These are phyloP conservation scores for Bertia moriformis DNA, from an alignment of 2,329 filamentous ascomycete species.

Conservation along the genomic window DNA sequence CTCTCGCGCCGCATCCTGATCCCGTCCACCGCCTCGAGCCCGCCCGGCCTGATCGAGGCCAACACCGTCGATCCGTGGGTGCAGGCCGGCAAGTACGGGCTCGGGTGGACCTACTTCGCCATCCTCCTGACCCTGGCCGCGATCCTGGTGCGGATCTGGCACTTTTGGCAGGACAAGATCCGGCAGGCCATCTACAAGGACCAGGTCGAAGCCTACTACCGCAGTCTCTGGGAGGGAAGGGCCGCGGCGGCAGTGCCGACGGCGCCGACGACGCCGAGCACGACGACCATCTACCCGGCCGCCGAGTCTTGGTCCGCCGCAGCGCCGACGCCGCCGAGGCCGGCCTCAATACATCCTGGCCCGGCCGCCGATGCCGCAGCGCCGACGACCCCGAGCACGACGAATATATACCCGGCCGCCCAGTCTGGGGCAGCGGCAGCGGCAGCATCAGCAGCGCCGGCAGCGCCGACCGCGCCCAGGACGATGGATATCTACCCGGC, in stretches of 20 bases:
- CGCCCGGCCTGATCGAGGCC: conserved; percentile 45
- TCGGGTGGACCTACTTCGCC: conserved; percentile 81
- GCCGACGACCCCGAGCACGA: neutral
- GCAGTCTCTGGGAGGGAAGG: conserved; percentile 23
- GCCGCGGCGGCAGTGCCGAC: conserved; percentile 39
- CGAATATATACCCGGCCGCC: too few species aligned
- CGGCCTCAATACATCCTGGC: neutral
- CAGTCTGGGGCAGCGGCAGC: too few species aligned
- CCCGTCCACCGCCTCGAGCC: conserved; percentile 42
- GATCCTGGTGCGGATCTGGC: conserved; percentile 61
- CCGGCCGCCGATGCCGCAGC: neutral
- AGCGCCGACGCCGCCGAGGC: conserved; percentile 9
- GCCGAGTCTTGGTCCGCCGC: too few species aligned
- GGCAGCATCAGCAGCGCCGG: conserved; percentile 40
- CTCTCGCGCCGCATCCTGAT: conserved; percentile 45
- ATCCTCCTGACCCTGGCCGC: conserved; percentile 56
- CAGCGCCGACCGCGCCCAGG: conserved; percentile 10
- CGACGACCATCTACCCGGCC: neutral
- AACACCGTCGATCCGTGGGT: conserved; percentile 64
- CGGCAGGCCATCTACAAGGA: conserved; percentile 78
- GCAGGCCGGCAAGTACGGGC: conserved; percentile 69
- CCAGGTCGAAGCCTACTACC: conserved; percentile 49
- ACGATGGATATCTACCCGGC: neutral
- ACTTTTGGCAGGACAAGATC: conserved; percentile 87
- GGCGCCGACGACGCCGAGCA: conserved; percentile 9